Evolutionary conservation across 768 basidiomycete species (phyloP), one percentile per base, ranked within the genome.

Genomic region (Auricularia sp.): DNA sequence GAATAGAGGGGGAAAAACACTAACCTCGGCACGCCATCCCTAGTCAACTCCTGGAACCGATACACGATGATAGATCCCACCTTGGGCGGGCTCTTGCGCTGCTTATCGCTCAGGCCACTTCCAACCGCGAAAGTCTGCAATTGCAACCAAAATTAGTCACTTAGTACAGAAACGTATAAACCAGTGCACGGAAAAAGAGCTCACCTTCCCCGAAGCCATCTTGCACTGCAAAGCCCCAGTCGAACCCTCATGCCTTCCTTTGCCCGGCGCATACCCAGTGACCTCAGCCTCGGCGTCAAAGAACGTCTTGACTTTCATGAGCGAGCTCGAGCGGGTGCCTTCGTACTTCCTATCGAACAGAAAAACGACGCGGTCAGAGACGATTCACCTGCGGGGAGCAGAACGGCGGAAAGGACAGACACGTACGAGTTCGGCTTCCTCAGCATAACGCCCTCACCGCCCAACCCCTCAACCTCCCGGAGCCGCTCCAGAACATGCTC

Each of bases 391-490:
- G 53, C 39, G 11, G 12, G 35, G 42, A 29, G 36, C 23, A 63
- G 35, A 11, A 39, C 64, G 23, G 61, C 34, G 4, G 8, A 42
- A 61, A 42, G 43, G 63, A n/a, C n/a, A n/a, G n/a, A n/a, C n/a
- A n/a, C 80, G 61, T 66, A 82, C 80, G 83, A 84, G 35, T 70
- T 73, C 3, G 84, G 78, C 64, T 77, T 77, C 11, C 84, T 72
- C 33, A 84, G 73, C 84, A 85, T 85, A n/a, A 85, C 66, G 0
- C 84, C 84, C 69, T 85, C 84, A 1, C 84, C 84, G 11, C 84
- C 84, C 11, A 83, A 67, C 5, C 68, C 71, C 69, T 85, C 84
- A 14, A 85, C 71, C 68, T 82, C 81, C 69, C 82, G 81, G 63
- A 85, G 75, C 67, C 77, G 79, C 62, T 81, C 77, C 1, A 84